Conservation (phyloP, 2,329 filamentous ascomycete genomes). For the Shiraia bambusicola region DNA sequence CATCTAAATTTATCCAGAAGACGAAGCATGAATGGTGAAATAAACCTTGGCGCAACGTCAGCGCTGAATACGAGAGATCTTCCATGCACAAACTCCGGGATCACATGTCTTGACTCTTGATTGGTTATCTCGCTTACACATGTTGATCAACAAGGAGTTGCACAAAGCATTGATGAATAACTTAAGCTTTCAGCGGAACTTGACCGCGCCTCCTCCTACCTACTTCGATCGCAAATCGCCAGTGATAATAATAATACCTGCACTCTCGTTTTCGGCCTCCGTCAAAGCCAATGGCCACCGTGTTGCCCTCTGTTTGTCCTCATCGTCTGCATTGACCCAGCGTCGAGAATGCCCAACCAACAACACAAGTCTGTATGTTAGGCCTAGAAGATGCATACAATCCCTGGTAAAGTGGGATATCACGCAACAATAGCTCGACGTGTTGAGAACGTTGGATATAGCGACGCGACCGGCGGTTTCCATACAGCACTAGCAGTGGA, state of each 20-base stretch:
- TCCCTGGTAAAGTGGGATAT: background rate
- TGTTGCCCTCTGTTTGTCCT: no score
- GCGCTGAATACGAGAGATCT: conserved; percentile 2
- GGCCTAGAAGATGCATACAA: conserved; percentile 3
- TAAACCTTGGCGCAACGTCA: conserved; percentile 6
- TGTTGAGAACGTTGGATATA: conserved; percentile 5
- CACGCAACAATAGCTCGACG: conserved; percentile 3
- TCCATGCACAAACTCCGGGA: conserved; percentile 1
- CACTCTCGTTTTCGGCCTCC: no score
- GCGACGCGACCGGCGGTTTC: conserved; percentile 9
- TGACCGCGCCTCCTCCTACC: conserved; percentile 4
- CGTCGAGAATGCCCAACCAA: background rate
- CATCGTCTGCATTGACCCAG: background rate
- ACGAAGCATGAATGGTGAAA: background rate
- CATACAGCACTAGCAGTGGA: conserved; percentile 25
- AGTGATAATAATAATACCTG: no score
- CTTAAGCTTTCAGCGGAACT: conserved; percentile 4
- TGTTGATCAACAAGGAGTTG: conserved; percentile 21
- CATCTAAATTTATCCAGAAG: no score
- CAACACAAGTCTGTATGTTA: background rate
- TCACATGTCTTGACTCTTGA: background rate
- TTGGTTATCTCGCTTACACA: conserved; percentile 10
- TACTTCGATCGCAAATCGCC: no score
- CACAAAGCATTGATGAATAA: conserved; percentile 14
- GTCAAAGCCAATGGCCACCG: no score